These are phyloP conservation scores for Sugiyamaella smithiae DNA, from an alignment of 805 yeast species.

Conservation along the genomic window DNA sequence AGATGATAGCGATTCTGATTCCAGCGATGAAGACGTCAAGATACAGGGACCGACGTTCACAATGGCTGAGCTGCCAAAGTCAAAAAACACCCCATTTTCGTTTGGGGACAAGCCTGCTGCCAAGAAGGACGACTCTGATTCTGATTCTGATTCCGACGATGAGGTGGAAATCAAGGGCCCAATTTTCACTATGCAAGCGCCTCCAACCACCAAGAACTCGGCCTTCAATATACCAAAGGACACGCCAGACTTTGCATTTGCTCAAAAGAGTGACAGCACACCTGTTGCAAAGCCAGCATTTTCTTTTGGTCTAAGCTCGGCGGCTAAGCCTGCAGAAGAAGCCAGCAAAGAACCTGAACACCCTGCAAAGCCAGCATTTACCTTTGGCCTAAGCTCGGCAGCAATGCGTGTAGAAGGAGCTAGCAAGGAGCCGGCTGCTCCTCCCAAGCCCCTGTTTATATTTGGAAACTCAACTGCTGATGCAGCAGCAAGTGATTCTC, in stretches of 20 bases:
- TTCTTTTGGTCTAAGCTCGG: conserved; percentile 9
- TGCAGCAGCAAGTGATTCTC: conserved; percentile 16
- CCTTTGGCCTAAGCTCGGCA: neutral
- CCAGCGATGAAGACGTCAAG: conserved; percentile 10
- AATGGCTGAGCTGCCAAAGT: conserved; percentile 27
- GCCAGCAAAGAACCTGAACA: neutral
- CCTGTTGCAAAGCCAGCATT: neutral
- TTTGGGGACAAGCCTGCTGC: conserved; percentile 15
- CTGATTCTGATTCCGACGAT: conserved; percentile 55
- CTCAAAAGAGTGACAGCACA: neutral
- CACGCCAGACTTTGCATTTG: neutral
- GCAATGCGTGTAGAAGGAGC: neutral
- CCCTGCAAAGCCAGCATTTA: neutral
- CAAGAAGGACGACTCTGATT: conserved; percentile 27
- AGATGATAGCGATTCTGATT: conserved; percentile 5
- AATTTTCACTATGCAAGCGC: conserved; percentile 47
- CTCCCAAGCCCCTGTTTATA: neutral
- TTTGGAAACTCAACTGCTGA: neutral
- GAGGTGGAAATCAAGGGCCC: conserved; percentile 75
- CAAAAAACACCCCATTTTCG: conserved; percentile 40
- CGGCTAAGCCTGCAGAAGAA: conserved; percentile 2
- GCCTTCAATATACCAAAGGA: conserved; percentile 39
- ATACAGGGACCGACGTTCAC: conserved; percentile 13
- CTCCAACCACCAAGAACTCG: conserved; percentile 50
- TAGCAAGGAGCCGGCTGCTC: neutral